Evolutionary conservation across 2,329 filamentous ascomycete genomes (phyloP).

Genomic region (Raffaelea deltoideospora): DNA sequence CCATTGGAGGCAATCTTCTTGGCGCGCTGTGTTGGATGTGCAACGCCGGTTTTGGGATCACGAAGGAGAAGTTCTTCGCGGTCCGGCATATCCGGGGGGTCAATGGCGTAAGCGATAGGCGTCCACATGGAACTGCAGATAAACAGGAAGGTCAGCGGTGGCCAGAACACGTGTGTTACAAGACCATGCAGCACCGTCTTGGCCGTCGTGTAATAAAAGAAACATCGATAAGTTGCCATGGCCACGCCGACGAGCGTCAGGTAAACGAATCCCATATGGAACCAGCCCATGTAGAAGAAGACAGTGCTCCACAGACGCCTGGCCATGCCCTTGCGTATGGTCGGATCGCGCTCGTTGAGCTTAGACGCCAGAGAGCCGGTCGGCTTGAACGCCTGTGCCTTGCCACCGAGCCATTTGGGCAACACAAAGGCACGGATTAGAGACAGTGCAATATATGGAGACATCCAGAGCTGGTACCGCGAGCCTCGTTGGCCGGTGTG

Average conservation of each 20-base stretch:
- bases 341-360: constrained; percentile 41
- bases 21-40: constrained; percentile 25
- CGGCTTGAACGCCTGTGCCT: constrained; percentile 42
- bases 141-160: constrained; percentile 41
- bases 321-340: constrained; percentile 34
- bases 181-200: constrained; percentile 37
- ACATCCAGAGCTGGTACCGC: constrained; percentile 46
- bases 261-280: constrained; percentile 10
- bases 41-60: constrained; percentile 37
- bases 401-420: constrained; percentile 43
- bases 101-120: constrained; percentile 44
- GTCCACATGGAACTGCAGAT: constrained; percentile 39
- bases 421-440: constrained; percentile 43
- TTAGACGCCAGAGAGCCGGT: constrained; percentile 40
- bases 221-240: constrained; percentile 26
- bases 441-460: constrained; percentile 23
- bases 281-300: constrained; percentile 39
- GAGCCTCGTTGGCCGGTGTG: constrained; percentile 40
- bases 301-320: constrained; percentile 38
- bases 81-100: constrained; percentile 41
- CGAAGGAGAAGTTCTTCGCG: constrained; percentile 40
- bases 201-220: constrained; percentile 29
- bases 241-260: constrained; percentile 31
- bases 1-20: constrained; percentile 34
- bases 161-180: constrained; percentile 47